Evolutionary conservation across 2,329 filamentous ascomycete species (phyloP).

Genomic region (Hysterium pulicare): DNA sequence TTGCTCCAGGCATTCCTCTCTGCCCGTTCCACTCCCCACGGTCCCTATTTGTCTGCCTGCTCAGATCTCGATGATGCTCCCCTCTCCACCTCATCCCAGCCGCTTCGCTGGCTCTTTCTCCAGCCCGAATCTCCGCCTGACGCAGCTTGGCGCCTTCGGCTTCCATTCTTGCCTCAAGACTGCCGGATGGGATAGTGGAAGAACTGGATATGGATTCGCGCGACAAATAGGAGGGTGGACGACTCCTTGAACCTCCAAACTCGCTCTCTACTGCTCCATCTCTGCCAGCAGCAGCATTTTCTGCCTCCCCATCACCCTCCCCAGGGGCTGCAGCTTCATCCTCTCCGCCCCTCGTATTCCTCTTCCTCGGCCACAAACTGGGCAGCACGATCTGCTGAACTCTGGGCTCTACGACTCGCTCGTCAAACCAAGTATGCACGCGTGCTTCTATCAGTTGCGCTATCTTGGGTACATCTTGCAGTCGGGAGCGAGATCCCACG

Average conservation of each 20-base stretch:
- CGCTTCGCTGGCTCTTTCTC: conserved; percentile 19
- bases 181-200: conserved; percentile 6
- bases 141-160: conserved; percentile 35
- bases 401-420: conserved; percentile 77
- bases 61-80: conserved; percentile 5
- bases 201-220: background rate
- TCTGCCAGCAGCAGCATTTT: conserved; percentile 11
- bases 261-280: conserved; percentile 6
- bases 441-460: conserved; percentile 77
- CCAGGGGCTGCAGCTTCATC: too few relatives aligned
- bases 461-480: conserved; percentile 87
- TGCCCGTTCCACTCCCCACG: conserved; percentile 22
- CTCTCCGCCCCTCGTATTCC: conserved; percentile 73
- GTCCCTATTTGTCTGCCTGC: conserved; percentile 12
- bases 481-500: conserved; percentile 71
- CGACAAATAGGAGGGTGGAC: background rate
- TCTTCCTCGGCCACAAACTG: conserved; percentile 78
- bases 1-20: conserved; percentile 29
- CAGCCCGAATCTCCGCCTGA: conserved; percentile 34
- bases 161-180: conserved; percentile 32
- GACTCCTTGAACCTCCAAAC: background rate
- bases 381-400: conserved; percentile 85
- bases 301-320: conserved; percentile 39
- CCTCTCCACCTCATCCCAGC: conserved; percentile 27
- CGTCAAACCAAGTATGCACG: conserved; percentile 83